Percentiles rank a stretch among this genome's conserved stretches.
phyloP scores from a whole-genome alignment of 805 yeast genomes.

The Hanseniaspora valbyensis region DNA sequence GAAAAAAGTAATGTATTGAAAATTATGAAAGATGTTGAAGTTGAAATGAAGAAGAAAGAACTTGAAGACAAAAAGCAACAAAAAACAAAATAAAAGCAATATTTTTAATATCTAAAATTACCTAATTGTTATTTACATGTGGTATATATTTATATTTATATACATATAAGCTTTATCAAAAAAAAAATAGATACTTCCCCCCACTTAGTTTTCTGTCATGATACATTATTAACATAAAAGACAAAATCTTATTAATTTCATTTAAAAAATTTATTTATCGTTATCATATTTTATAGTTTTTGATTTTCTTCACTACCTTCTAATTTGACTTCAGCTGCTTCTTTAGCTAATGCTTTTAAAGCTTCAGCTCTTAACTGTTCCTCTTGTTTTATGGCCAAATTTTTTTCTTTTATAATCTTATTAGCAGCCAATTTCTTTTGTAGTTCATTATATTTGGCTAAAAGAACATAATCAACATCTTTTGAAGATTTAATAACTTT shows the following conservation, averaged over 20 bases:
- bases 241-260: too few species aligned
- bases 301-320: neutral
- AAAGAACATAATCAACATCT: constrained; percentile 9
- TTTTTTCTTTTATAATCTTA: neutral
- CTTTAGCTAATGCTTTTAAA: neutral
- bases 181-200: too few species aligned
- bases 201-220: neutral
- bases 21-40: constrained; percentile 49
- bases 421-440: constrained; percentile 3
- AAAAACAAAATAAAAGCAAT: constrained; percentile 62
- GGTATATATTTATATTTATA: neutral
- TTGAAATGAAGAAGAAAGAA: constrained; percentile 70
- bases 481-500: constrained; percentile 2
- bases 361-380: constrained; percentile 1
- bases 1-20: constrained; percentile 64
- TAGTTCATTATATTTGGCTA: constrained; percentile 7
- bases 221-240: too few species aligned
- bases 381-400: neutral
- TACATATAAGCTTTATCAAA: neutral
- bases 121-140: neutral
- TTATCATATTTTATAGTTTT: too few species aligned
- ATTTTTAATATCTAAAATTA: neutral
- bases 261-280: too few species aligned
- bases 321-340: neutral
- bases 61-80: constrained; percentile 60